These are phyloP conservation scores for Glebionis coronaria DNA, from an alignment of 129 eudicot species.

Conservation along the genomic window DNA sequence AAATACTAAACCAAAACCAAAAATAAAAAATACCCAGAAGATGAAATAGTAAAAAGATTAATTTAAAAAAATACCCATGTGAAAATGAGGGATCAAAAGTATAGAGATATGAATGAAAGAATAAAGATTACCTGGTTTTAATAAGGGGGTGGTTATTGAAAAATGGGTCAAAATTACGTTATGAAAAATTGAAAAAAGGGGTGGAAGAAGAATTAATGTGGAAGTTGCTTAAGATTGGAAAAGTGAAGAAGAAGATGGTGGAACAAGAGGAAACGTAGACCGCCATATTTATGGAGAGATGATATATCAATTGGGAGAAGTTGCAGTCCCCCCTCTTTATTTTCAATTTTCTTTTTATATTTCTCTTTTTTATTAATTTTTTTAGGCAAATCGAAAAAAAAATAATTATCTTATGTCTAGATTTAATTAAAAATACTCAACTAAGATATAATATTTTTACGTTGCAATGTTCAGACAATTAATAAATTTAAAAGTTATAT, in stretches of 20 bases:
- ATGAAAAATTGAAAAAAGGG: slow-evolving; percentile 10
- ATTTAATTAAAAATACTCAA: too few species aligned
- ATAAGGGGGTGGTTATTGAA: neutral
- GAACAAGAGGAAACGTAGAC: slow-evolving; percentile 33
- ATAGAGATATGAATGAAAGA: slow-evolving; percentile 3
- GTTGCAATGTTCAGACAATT: too few species aligned
- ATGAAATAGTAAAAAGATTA: neutral
- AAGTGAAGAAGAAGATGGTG: slow-evolving; percentile 21
- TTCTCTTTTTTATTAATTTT: too few species aligned
- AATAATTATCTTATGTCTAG: too few species aligned
- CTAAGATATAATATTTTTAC: too few species aligned
- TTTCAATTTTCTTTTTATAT: too few species aligned
- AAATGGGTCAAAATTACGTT: neutral
- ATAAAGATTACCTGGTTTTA: slow-evolving; percentile 13
- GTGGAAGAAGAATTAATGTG: neutral
- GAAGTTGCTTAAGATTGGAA: slow-evolving; percentile 23
- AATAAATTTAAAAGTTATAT: too few species aligned
- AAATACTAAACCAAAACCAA: neutral
- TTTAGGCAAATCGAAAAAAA: too few species aligned
- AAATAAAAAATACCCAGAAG: too few species aligned
- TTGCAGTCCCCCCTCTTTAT: slow-evolving; percentile 14
- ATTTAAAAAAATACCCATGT: neutral
- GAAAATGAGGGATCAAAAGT: neutral
- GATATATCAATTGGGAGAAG: neutral
- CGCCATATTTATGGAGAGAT: slow-evolving; percentile 28